A percentile compares a stretch with the other conserved stretches of the same genome.
These are phyloP conservation scores for Metschnikowia borealis DNA, from an alignment of 805 yeast genomes.

Conservation along the genomic window DNA sequence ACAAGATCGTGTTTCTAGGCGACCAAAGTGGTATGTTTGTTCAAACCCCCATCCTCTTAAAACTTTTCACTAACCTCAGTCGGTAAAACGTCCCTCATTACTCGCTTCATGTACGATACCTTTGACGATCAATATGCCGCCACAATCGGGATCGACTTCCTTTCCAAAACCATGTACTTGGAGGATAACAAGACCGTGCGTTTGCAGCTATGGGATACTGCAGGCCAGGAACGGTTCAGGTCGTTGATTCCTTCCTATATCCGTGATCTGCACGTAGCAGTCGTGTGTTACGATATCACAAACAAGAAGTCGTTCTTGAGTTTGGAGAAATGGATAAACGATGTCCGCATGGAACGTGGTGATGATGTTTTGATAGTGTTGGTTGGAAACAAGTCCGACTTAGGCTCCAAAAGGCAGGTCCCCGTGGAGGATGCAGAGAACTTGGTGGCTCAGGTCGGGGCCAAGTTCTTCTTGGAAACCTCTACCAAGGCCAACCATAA, in stretches of 20 bases:
- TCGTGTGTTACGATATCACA: slow-evolving; percentile 91
- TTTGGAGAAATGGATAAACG: slow-evolving; percentile 89
- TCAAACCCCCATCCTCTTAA: neutral
- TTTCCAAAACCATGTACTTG: slow-evolving; percentile 73
- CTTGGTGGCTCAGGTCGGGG: slow-evolving; percentile 66
- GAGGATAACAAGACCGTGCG: slow-evolving; percentile 90
- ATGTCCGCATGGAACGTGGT: slow-evolving; percentile 90
- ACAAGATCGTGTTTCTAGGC: slow-evolving; percentile 93
- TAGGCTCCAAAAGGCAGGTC: slow-evolving; percentile 74
- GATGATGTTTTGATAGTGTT: slow-evolving; percentile 82
- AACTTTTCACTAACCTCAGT: slow-evolving; percentile 38
- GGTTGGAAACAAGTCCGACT: slow-evolving; percentile 90
- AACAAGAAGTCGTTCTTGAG: slow-evolving; percentile 79
- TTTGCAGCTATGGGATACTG: slow-evolving; percentile 96
- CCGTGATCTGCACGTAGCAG: slow-evolving; percentile 95
- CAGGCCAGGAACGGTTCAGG: slow-evolving; percentile 96
- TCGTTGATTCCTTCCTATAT: slow-evolving; percentile 93
- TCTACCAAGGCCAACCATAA: slow-evolving; percentile 94
- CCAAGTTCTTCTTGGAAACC: slow-evolving; percentile 83
- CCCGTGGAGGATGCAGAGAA: slow-evolving; percentile 80
- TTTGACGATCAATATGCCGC: slow-evolving; percentile 96
- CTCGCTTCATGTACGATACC: slow-evolving; percentile 97
- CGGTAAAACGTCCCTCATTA: slow-evolving; percentile 92
- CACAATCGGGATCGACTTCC: slow-evolving; percentile 93
- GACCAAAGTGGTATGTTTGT: slow-evolving; percentile 72